These are phyloP conservation scores for Rhizopogon vesiculosus DNA, from an alignment of 768 basidiomycete species.

Conservation along the genomic window DNA sequence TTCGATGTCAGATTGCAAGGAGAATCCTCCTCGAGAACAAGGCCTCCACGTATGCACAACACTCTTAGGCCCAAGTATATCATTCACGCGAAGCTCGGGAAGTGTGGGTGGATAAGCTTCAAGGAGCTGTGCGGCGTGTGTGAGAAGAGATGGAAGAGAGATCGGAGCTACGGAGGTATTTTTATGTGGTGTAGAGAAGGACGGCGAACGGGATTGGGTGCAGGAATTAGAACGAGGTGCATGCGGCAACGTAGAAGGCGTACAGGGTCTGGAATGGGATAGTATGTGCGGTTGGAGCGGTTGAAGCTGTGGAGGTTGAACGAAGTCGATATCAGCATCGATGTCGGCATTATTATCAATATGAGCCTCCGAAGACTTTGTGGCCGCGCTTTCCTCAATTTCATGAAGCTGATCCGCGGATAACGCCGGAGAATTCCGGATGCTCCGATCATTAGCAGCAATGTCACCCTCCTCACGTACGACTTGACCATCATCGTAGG, in stretches of 20 bases:
- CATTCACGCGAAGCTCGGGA: slow-evolving; percentile 44
- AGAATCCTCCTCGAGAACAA: slow-evolving; percentile 20
- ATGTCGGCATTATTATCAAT: background rate
- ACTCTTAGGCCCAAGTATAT: slow-evolving; percentile 77
- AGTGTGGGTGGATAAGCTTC: slow-evolving; percentile 56
- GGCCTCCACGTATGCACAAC: slow-evolving; percentile 71
- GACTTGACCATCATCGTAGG: background rate
- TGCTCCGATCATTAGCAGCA: background rate
- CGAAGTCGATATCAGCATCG: slow-evolving; percentile 8
- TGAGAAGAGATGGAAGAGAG: slow-evolving; percentile 47
- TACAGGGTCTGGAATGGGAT: background rate
- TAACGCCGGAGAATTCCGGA: background rate
- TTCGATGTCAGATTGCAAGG: background rate
- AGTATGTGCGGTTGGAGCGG: background rate
- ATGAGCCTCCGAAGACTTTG: background rate
- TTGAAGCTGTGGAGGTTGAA: background rate
- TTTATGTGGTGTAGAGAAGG: background rate
- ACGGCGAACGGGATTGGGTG: background rate
- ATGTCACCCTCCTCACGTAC: background rate
- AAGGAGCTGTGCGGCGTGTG: slow-evolving; percentile 55
- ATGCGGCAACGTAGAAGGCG: background rate
- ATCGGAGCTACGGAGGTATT: slow-evolving; percentile 20
- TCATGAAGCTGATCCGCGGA: background rate
- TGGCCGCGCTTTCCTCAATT: background rate
- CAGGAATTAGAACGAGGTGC: background rate